Base-by-base conservation (phyloP, 129 eudicot species). In the Centella asiatica region DNA sequence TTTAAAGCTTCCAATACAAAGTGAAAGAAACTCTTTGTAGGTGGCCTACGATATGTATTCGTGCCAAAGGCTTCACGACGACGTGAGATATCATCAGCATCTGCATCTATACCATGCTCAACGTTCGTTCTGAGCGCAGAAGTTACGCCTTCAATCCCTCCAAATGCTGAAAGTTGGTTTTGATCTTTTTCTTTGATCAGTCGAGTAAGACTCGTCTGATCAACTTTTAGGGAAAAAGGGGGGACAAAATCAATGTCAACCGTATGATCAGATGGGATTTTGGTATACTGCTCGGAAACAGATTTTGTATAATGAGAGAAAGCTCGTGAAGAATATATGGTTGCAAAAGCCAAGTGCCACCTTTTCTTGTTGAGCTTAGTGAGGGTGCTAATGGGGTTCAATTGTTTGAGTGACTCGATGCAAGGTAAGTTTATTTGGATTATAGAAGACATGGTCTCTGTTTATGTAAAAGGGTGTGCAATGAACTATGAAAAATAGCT, bases 1-100 rank as follows among this genome's bases (percentile, higher is more conserved):
- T 76, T 73, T 2, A 81, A 69, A 3, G 86, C 79, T 37, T 81
- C 82, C 28, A 46, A 29, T 9, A 81, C 69, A 27, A 81, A 76
- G 2, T 56, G 47, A 66, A 69, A 66, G 61, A 81, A 73, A n/a
- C 74, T 55, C 51, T 72, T 76, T 6, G 68, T 13, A 5, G 65
- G 79, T 1, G 71, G 75, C 65, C 67, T 65, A 14, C 9, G 55
- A 18, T 72, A 81, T 3, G 77, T 69, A 36, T 81, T 81, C 1
- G 19, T 36, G 0, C 86, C 86, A 57, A 72, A 81, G 1, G 71
- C 71, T 25, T 65, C 60, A 1, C 12, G 57, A 4, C 86, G 63
- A 0, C 40, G 26, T 0, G 17, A n/a, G 49, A 81, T 33, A 31
- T 76, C 86, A 5, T 72, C 52, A 11, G 0, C 15, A 59, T 72